Percentiles rank a stretch among this genome's conserved stretches.
These are phyloP conservation scores for Cyclanthera cordifolia DNA, from an alignment of 306 rosid genomes.

Conservation along the genomic window DNA sequence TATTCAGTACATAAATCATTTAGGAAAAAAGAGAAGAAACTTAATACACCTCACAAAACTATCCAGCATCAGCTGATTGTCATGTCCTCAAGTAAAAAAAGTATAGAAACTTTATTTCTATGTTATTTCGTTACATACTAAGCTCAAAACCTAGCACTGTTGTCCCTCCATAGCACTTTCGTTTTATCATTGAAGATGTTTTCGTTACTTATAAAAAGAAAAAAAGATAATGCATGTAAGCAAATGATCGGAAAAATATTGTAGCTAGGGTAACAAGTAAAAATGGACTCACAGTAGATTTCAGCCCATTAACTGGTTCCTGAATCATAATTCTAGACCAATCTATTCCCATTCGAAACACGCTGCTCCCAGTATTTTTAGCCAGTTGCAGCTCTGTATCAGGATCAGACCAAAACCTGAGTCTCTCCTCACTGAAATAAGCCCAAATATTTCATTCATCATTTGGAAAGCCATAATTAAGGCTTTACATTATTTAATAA, in stretches of 20 bases:
- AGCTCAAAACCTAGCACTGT: no score
- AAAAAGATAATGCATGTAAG: neutral
- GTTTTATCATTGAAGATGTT: no score
- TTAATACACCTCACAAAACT: neutral
- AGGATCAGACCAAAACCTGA: conserved; percentile 99
- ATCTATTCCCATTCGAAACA: conserved; percentile 93
- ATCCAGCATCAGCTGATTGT: neutral
- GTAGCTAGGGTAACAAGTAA: conserved; percentile 12
- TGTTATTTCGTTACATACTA: no score
- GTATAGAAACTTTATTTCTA: no score
- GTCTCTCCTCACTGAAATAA: conserved; percentile 76
- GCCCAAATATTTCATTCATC: conserved; percentile 19
- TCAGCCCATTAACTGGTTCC: conserved; percentile 59
- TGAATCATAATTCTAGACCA: conserved; percentile 83
- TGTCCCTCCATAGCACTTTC: no score
- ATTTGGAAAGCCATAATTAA: neutral
- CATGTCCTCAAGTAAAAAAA: neutral
- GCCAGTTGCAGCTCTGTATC: conserved; percentile 82
- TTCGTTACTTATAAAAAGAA: no score
- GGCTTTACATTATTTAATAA: neutral
- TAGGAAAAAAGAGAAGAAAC: neutral
- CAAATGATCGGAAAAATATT: neutral
- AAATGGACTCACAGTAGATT: conserved; percentile 48
- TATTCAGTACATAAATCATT: neutral
- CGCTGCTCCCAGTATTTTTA: conserved; percentile 64